phyloP scores from a whole-genome alignment of 768 basidiomycete genomes.

The Panaeolus papilionaceus region DNA sequence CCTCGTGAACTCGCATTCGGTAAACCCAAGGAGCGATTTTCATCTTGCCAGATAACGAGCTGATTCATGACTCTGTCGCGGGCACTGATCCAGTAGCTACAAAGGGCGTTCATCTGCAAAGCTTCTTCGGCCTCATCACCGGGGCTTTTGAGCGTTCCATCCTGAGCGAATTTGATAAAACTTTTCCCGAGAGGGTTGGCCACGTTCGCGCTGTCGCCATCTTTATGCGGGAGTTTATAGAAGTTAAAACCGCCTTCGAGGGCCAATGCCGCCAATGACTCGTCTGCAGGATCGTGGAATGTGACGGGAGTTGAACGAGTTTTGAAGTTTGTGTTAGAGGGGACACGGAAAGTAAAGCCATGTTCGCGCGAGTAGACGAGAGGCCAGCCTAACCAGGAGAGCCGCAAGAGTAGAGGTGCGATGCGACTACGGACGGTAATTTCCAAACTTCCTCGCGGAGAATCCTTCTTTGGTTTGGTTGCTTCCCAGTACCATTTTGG shows the following conservation, averaged over 20 bases:
- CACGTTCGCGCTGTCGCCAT: constrained; percentile 95
- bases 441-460: constrained; percentile 77
- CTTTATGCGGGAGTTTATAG: constrained; percentile 96
- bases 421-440: constrained; percentile 84
- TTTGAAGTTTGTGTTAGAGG: constrained; percentile 49
- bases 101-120: constrained; percentile 90
- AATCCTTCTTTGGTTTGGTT: constrained; percentile 70
- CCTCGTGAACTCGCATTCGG: constrained; percentile 25
- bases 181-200: constrained; percentile 89
- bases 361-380: constrained; percentile 85
- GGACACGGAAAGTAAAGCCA: constrained; percentile 92
- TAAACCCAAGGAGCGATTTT: constrained; percentile 60
- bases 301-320: constrained; percentile 52
- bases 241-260: constrained; percentile 64
- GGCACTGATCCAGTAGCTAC: constrained; percentile 97
- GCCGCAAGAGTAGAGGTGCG: constrained; percentile 82
- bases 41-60: constrained; percentile 86
- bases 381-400: constrained; percentile 90
- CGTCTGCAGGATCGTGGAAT: constrained; percentile 72
- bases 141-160: constrained; percentile 85
- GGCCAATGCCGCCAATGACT: constrained; percentile 54
- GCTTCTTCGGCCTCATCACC: constrained; percentile 84
- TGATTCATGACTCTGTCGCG: constrained; percentile 92
- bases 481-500: constrained; percentile 98
- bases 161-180: constrained; percentile 88